Percentiles rank a stretch among this genome's conserved stretches.
Conservation (phyloP, 768 basidiomycete species). For the Mycena leptocephala region DNA sequence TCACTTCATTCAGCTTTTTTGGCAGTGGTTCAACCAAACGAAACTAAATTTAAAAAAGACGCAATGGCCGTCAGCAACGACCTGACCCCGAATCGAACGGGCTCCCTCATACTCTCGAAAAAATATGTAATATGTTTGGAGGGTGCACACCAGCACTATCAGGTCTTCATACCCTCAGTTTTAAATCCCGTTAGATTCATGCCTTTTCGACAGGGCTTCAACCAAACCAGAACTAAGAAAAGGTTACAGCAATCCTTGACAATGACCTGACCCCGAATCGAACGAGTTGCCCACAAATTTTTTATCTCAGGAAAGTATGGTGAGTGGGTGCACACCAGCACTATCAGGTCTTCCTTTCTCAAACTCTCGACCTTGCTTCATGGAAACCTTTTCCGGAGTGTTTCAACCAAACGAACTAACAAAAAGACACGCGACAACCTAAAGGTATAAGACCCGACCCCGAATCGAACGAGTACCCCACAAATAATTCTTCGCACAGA, state of each 20-base stretch:
- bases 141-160: no score
- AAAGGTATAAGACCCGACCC: no score
- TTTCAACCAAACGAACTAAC: neutral
- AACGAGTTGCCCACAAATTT: neutral
- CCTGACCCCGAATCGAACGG: neutral
- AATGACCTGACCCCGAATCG: neutral
- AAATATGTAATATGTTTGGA: neutral
- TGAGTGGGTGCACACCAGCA: neutral
- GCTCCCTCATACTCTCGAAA: neutral
- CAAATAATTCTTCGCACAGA: neutral
- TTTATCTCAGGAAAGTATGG: neutral
- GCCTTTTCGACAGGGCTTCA: no score
- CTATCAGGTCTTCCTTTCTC: neutral
- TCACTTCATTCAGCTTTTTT: neutral
- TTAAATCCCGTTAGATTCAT: no score
- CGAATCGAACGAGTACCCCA: neutral
- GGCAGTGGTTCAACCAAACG: neutral
- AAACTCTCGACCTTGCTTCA: neutral
- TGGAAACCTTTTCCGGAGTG: neutral
- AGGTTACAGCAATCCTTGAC: no score
- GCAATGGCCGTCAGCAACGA: neutral
- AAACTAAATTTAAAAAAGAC: neutral
- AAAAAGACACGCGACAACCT: no score
- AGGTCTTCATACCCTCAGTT: no score
- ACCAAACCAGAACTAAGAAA: no score